These are phyloP conservation scores for Botrytis fabae DNA, from an alignment of 2,329 filamentous ascomycete genomes.

Conservation along the genomic window DNA sequence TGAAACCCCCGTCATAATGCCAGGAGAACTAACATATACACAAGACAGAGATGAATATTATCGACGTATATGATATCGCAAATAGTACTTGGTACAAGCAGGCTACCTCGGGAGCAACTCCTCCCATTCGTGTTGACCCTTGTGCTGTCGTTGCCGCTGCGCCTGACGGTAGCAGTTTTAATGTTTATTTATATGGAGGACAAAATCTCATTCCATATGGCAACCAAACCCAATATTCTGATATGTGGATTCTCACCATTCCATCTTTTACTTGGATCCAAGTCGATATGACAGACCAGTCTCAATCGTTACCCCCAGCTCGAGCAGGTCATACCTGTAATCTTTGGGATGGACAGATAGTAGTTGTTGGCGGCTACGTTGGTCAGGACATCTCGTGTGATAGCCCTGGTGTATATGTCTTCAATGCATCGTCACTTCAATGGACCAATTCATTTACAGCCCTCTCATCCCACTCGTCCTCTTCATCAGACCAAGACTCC, in stretches of 20 bases:
- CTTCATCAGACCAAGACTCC: slow-evolving; percentile 24
- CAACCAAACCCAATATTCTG: slow-evolving; percentile 60
- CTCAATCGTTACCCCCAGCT: slow-evolving; percentile 52
- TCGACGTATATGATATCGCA: slow-evolving; percentile 77
- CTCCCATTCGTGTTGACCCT: slow-evolving; percentile 68
- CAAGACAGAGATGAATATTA: slow-evolving; percentile 62
- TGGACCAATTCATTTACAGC: slow-evolving; percentile 66
- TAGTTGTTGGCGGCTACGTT: slow-evolving; percentile 70
- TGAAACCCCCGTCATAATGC: not conserved
- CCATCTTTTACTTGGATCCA: slow-evolving; percentile 73
- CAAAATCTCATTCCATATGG: slow-evolving; percentile 68
- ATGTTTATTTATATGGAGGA: slow-evolving; percentile 77
- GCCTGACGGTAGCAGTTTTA: slow-evolving; percentile 71
- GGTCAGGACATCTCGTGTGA: slow-evolving; percentile 63
- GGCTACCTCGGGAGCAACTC: slow-evolving; percentile 62
- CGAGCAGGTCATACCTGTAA: slow-evolving; percentile 70
- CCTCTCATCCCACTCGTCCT: slow-evolving; percentile 47
- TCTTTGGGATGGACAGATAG: slow-evolving; percentile 68
- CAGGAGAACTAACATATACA: slow-evolving; percentile 23
- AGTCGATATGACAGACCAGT: slow-evolving; percentile 55
- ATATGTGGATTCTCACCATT: slow-evolving; percentile 74
- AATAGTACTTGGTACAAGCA: slow-evolving; percentile 73
- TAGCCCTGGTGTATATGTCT: slow-evolving; percentile 68
- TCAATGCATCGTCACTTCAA: slow-evolving; percentile 64
- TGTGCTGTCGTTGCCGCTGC: slow-evolving; percentile 69